Base-by-base conservation (phyloP, 345 rosid genomes). In the Corymbia maculata region DNA sequence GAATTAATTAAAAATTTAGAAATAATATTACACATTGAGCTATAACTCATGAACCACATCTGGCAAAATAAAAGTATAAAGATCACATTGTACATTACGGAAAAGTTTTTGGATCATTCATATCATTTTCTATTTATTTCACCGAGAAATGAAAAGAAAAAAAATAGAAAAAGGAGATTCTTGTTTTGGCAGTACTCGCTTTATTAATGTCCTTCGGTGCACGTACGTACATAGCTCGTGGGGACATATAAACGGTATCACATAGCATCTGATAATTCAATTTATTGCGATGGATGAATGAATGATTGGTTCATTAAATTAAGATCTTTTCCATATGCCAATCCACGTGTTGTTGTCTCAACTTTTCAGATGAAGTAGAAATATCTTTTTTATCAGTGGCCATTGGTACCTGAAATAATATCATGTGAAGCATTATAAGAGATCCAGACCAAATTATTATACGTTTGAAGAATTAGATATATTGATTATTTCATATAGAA, bases 81-180 rank as follows among this genome's bases (percentile, higher is more conserved):
- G 6, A 52, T 0, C 13, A 55, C 28, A 55, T 55, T 55, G 0
- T 8, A 22, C 1, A 21, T 1, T 22, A 22, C 28, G 0, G 22
- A 5, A 55, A 55, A 55, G 6, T 22, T 55, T 4, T 9, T 8
- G 61, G 24, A 55, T 55, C 2, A 55, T 55, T 55, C 24, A 28
- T 21, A 12, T 22, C 61, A 55, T 55, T 9, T 55, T 55, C 9
- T 55, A 6, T 59, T 59, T 59, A 26, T 30, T 1, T 68, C 17
- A 30, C 16, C 2, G 0, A 21, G 21, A 30, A 30, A 42, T 11
- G 68, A n/a, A n/a, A 59, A 26, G 7, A 66, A 15, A 68, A 57
- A 59, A 53, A 6, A 51, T 12, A 51, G 13, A 15, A n/a, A 57
- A 32, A 66, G 36, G n/a, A 66, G 32, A 4, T 32, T 68, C 11